Evolutionary conservation across 2,329 filamentous ascomycete genomes (phyloP).

Genomic region (Colletotrichum acutatum): DNA sequence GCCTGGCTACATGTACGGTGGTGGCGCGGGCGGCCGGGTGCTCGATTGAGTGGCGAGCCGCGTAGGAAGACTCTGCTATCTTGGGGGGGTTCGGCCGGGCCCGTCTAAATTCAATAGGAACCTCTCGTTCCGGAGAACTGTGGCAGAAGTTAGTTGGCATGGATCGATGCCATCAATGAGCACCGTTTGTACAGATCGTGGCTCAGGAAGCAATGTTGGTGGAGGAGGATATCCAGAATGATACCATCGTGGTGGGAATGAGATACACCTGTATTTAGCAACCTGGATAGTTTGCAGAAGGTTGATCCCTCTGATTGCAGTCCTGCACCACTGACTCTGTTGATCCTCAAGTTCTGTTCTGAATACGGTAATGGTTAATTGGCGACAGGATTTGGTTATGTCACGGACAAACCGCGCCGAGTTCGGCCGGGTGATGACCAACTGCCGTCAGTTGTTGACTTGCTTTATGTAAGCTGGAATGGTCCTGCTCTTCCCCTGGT

Average conservation of each 20-base stretch:
- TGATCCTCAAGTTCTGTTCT: background rate
- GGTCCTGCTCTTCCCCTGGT: background rate
- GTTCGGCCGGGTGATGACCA: background rate
- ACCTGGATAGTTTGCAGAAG: background rate
- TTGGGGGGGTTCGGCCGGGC: background rate
- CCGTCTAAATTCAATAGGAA: background rate
- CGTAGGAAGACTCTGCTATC: background rate
- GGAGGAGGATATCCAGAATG: background rate
- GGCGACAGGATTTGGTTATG: too few relatives aligned
- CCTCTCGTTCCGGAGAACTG: background rate
- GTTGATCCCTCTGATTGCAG: background rate
- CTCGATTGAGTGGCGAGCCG: background rate
- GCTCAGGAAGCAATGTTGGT: background rate
- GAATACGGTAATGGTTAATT: too few relatives aligned
- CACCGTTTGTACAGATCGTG: background rate
- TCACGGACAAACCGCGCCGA: background rate
- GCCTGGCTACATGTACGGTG: conserved; percentile 2
- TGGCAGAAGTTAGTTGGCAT: background rate
- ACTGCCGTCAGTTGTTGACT: background rate
- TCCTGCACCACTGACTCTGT: background rate
- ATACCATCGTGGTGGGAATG: background rate
- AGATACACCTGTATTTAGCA: background rate
- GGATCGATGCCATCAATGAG: background rate
- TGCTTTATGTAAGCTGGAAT: background rate
- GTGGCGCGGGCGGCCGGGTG: background rate